Evolutionary conservation across 306 rosid species (phyloP).

Genomic region (Vigna mungo): DNA sequence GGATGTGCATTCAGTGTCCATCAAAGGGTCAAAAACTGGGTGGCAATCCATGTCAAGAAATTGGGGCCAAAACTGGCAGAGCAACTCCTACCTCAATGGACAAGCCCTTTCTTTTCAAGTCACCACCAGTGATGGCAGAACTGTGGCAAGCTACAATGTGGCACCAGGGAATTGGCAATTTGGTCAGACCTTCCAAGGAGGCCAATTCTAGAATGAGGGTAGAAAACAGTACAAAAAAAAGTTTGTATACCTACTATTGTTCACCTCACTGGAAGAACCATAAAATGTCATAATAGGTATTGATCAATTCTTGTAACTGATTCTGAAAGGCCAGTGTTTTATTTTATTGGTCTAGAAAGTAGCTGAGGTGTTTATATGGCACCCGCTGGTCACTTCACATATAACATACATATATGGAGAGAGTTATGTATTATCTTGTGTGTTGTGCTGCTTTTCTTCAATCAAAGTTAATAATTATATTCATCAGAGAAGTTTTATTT

Average conservation of each 20-base stretch:
- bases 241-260: conserved; percentile 37
- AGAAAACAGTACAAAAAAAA: conserved; percentile 3
- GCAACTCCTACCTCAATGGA: conserved; percentile 83
- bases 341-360: conserved; percentile 49
- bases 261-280: conserved; percentile 12
- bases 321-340: conserved; percentile 49
- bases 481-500: conserved; percentile 28
- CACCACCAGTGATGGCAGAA: conserved; percentile 84
- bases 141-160: conserved; percentile 65
- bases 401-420: conserved; percentile 30
- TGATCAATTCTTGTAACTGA: conserved; percentile 37
- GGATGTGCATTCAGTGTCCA: conserved; percentile 76
- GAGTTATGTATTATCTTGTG: conserved; percentile 39
- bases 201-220: conserved; percentile 60
- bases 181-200: conserved; percentile 82
- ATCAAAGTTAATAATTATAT: conserved; percentile 12
- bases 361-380: conserved; percentile 54
- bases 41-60: conserved; percentile 94
- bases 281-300: conserved; percentile 29
- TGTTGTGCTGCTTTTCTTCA: conserved; percentile 36
- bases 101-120: conserved; percentile 83
- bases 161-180: conserved; percentile 81
- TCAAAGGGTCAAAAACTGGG: conserved; percentile 79
- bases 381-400: conserved; percentile 56
- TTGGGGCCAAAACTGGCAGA: conserved; percentile 98